Evolutionary conservation across 192 early-diverging fungal species (phyloP).

Genomic region (Gigaspora rosea): DNA sequence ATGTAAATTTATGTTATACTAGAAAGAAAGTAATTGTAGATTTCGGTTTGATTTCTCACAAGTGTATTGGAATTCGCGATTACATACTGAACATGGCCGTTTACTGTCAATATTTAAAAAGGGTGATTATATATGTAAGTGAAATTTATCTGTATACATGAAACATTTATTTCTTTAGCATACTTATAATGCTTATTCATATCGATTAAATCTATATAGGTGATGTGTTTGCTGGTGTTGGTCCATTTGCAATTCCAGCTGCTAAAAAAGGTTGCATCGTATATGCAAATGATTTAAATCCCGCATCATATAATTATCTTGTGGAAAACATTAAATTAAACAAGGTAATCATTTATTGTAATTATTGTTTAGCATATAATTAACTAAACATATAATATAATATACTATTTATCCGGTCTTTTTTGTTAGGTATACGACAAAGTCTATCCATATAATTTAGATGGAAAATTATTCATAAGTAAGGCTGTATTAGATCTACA

Average conservation of each 20-base stretch:
- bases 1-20: background rate
- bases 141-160: background rate
- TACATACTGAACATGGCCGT: conserved; percentile 93
- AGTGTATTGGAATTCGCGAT: conserved; percentile 99
- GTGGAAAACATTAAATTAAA: conserved; percentile 81
- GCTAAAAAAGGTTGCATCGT: conserved; percentile 81
- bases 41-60: conserved; percentile 95
- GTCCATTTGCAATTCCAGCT: conserved; percentile 94
- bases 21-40: conserved; percentile 88
- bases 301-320: conserved; percentile 80
- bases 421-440: conserved; percentile 57
- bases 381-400: background rate
- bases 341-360: conserved; percentile 59
- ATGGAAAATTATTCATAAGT: conserved; percentile 89
- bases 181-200: background rate
- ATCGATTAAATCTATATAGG: conserved; percentile 28
- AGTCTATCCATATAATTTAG: conserved; percentile 80
- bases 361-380: background rate
- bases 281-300: conserved; percentile 98
- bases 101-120: conserved; percentile 75
- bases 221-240: conserved; percentile 98
- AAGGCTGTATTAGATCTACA: conserved; percentile 70
- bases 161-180: background rate
- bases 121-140: conserved; percentile 72
- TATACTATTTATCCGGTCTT: background rate